Evolutionary conservation across 805 yeast genomes (phyloP).

Genomic region (Yarrowia bubula): DNA sequence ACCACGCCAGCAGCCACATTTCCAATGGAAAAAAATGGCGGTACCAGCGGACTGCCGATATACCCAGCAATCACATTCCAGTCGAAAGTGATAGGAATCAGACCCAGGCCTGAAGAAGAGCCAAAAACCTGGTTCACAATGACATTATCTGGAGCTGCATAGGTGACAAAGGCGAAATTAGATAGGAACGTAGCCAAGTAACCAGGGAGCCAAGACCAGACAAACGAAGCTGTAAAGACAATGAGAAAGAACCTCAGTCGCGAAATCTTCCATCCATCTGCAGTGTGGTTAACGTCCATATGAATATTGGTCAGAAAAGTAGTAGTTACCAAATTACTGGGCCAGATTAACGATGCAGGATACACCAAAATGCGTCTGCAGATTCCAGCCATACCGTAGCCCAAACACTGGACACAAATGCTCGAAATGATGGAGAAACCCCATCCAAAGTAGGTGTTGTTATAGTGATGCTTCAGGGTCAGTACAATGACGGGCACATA

Average conservation of each 20-base stretch:
- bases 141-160: conserved; percentile 61
- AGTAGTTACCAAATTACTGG: conserved; percentile 57
- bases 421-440: conserved; percentile 56
- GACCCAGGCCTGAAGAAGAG: conserved; percentile 56
- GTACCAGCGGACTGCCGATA: conserved; percentile 62
- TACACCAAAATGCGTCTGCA: conserved; percentile 57
- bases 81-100: conserved; percentile 66
- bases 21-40: conserved; percentile 51
- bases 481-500: conserved; percentile 58
- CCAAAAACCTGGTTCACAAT: conserved; percentile 68
- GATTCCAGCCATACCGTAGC: conserved; percentile 67
- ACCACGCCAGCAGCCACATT: conserved; percentile 50
- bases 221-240: conserved; percentile 44
- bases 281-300: conserved; percentile 49
- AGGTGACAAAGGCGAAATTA: conserved; percentile 57
- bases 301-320: conserved; percentile 57
- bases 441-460: conserved; percentile 44
- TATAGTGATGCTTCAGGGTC: conserved; percentile 52
- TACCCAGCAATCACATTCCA: conserved; percentile 61
- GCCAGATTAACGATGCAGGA: conserved; percentile 72
- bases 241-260: conserved; percentile 50
- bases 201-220: conserved; percentile 62
- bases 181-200: conserved; percentile 59
- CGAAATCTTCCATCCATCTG: conserved; percentile 62
- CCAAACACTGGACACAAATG: conserved; percentile 60